Percentiles rank a stretch among this genome's conserved stretches.
These are phyloP conservation scores for Nitzschia inconspicua DNA, from an alignment of 108 stramenopile species.

Conservation along the genomic window DNA sequence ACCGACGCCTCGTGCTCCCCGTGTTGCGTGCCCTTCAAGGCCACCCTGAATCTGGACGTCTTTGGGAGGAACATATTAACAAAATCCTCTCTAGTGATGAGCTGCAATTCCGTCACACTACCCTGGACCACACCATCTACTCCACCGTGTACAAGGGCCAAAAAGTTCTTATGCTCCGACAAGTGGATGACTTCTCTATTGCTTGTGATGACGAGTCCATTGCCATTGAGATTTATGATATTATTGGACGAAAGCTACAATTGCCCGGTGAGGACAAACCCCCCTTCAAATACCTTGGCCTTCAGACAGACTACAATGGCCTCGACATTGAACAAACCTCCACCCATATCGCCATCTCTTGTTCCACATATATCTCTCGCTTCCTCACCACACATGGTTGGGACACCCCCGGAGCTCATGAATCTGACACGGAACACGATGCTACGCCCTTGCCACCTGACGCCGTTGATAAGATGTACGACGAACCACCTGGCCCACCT, in stretches of 20 bases:
- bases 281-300: conserved; percentile 16
- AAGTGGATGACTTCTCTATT: conserved; percentile 46
- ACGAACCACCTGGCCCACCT: no score
- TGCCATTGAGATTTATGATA: neutral
- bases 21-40: conserved; percentile 26
- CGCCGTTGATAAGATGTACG: no score
- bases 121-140: no score
- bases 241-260: neutral
- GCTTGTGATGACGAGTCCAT: conserved; percentile 5
- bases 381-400: conserved; percentile 33
- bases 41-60: conserved; percentile 22
- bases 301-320: conserved; percentile 30
- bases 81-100: conserved; percentile 10
- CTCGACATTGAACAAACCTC: conserved; percentile 29
- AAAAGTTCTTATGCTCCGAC: conserved; percentile 34
- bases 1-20: conserved; percentile 17
- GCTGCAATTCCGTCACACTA: conserved; percentile 24
- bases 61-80: conserved; percentile 23
- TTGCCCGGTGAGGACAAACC: neutral
- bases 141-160: no score
- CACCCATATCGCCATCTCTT: conserved; percentile 25
- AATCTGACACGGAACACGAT: no score
- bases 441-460: no score
- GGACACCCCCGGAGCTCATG: no score
- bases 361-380: conserved; percentile 25